Evolutionary conservation across 1,139 yeast species (phyloP).

Genomic region (Saccharomycopsis phalli): DNA sequence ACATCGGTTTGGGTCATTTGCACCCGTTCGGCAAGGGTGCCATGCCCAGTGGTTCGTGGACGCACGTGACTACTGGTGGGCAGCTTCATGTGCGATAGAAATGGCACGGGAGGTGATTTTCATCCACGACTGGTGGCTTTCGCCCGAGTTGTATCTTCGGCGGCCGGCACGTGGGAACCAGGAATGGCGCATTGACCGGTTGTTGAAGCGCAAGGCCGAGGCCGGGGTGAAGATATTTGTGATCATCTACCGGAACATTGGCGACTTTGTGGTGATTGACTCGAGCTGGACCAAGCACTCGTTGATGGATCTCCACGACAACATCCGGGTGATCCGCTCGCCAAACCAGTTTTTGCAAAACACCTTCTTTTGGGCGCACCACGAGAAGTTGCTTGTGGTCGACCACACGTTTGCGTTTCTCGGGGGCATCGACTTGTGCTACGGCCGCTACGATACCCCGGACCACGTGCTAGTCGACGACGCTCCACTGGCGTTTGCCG

Average conservation of each 20-base stretch:
- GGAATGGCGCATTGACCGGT: slow-evolving; percentile 84
- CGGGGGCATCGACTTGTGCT: slow-evolving; percentile 95
- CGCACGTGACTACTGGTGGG: slow-evolving; percentile 95
- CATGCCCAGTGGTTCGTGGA: slow-evolving; percentile 97
- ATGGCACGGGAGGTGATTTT: slow-evolving; percentile 92
- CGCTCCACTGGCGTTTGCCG: slow-evolving; percentile 31
- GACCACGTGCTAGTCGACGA: slow-evolving; percentile 90
- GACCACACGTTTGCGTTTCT: slow-evolving; percentile 86
- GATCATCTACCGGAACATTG: slow-evolving; percentile 92
- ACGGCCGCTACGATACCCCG: slow-evolving; percentile 93
- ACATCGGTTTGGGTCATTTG: slow-evolving; percentile 82
- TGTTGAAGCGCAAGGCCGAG: slow-evolving; percentile 82
- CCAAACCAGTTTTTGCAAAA: slow-evolving; percentile 93
- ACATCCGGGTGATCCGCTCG: slow-evolving; percentile 84
- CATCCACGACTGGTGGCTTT: slow-evolving; percentile 98
- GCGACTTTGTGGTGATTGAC: slow-evolving; percentile 87
- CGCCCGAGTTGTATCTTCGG: slow-evolving; percentile 87
- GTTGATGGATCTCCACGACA: slow-evolving; percentile 72
- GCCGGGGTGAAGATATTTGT: slow-evolving; percentile 93
- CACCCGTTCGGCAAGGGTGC: slow-evolving; percentile 78
- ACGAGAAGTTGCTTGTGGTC: slow-evolving; percentile 80
- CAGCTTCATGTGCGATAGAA: slow-evolving; percentile 81
- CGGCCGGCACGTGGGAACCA: slow-evolving; percentile 95
- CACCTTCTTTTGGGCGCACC: slow-evolving; percentile 98
- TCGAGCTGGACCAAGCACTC: slow-evolving; percentile 93